A percentile compares a stretch with the other conserved stretches of the same genome.
These are phyloP conservation scores for Lophiotrema nucula DNA, from an alignment of 495 filamentous ascomycete genomes.

Conservation along the genomic window DNA sequence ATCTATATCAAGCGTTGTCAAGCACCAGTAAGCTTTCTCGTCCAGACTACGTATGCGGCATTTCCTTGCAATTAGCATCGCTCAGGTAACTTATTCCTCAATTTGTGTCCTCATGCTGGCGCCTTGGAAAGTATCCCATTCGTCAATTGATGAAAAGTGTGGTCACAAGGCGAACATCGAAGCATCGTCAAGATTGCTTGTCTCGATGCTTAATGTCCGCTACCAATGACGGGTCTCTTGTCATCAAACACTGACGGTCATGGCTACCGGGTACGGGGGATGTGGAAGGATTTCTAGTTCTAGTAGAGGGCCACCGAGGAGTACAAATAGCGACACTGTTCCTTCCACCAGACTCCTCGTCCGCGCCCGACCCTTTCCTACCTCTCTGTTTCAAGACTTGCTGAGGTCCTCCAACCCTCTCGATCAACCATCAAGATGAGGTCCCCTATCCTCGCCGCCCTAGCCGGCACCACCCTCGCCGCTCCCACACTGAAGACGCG, in stretches of 20 bases:
- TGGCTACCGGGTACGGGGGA: neutral
- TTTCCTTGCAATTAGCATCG: neutral
- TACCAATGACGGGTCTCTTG: no score
- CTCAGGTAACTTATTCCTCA: neutral
- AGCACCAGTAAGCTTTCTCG: constrained; percentile 14
- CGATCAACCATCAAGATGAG: neutral
- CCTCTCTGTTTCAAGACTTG: neutral
- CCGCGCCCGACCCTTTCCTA: no score
- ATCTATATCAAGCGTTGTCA: constrained; percentile 8
- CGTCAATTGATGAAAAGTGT: neutral
- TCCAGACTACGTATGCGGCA: neutral
- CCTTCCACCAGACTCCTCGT: no score
- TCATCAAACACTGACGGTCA: no score
- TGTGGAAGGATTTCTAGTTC: neutral
- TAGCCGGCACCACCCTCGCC: neutral
- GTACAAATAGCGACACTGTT: no score
- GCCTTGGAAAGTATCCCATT: neutral
- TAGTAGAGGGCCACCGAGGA: neutral
- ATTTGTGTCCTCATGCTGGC: neutral
- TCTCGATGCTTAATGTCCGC: neutral
- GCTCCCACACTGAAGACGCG: neutral
- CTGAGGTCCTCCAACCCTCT: neutral
- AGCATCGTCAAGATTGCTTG: neutral
- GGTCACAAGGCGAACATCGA: no score
- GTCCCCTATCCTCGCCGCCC: neutral